A percentile compares a stretch with the other conserved stretches of the same genome.
These are phyloP conservation scores for Scheffersomyces titani DNA, from an alignment of 1,139 yeast species.

Conservation along the genomic window DNA sequence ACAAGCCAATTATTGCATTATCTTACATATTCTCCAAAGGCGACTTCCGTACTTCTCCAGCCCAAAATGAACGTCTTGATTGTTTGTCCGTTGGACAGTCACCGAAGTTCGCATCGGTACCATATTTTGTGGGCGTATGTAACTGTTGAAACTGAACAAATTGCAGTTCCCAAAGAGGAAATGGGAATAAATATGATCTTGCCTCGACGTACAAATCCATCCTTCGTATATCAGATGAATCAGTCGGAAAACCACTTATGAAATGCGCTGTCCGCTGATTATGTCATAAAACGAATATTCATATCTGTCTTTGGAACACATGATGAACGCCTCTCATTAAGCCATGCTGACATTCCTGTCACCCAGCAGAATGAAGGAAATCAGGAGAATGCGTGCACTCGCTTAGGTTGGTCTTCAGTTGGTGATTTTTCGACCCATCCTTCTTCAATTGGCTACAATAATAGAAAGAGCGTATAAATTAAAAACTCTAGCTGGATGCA, in stretches of 20 bases:
- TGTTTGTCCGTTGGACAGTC: not conserved
- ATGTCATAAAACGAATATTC: not conserved
- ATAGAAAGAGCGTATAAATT: not conserved
- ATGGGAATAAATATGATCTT: not conserved
- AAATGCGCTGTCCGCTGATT: not conserved
- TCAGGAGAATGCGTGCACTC: not conserved
- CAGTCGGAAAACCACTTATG: not conserved
- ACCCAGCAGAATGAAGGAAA: not conserved
- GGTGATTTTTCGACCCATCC: not conserved
- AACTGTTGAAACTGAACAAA: not conserved
- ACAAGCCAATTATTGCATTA: not conserved
- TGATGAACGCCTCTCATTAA: not conserved
- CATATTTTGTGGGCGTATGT: not conserved
- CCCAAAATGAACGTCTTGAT: not conserved
- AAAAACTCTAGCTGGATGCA: not conserved
- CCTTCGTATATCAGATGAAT: not conserved
- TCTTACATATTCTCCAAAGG: not conserved
- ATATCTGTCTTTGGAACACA: not conserved
- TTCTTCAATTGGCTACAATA: not conserved
- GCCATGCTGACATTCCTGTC: not conserved
- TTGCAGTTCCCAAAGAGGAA: not conserved
- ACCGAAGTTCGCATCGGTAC: not conserved
- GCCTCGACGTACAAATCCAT: not conserved
- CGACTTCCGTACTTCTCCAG: not conserved
- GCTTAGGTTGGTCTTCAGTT: not conserved